These are phyloP conservation scores for Neocatenulostroma microsporum DNA, from an alignment of 2,329 filamentous ascomycete species.

Conservation along the genomic window DNA sequence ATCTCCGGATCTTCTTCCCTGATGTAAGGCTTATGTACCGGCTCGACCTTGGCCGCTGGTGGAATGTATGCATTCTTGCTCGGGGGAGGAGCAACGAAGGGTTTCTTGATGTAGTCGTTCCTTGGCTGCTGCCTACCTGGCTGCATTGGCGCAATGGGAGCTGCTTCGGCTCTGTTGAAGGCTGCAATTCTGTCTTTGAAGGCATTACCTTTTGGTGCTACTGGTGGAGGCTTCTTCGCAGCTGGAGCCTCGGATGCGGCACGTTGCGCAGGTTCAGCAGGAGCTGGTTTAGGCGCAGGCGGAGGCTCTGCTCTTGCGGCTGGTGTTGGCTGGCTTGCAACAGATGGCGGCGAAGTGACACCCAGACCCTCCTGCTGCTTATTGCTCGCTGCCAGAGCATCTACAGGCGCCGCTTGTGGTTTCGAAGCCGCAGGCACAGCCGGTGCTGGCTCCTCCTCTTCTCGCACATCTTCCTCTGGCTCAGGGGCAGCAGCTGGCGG, in stretches of 20 bases:
- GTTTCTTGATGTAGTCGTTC: conserved; percentile 82
- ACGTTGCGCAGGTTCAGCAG: conserved; percentile 37
- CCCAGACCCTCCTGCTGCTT: conserved; percentile 18
- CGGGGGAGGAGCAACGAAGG: conserved; percentile 89
- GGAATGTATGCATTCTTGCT: conserved; percentile 88
- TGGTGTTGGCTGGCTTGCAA: conserved; percentile 14
- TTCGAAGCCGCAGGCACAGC: conserved; percentile 29
- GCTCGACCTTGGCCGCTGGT: conserved; percentile 57
- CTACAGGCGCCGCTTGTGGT: conserved; percentile 31
- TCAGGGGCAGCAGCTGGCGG: conserved; percentile 19
- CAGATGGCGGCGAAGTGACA: conserved; percentile 22
- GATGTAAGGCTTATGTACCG: conserved; percentile 67
- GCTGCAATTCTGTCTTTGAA: conserved; percentile 95
- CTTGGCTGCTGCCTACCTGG: conserved; percentile 48
- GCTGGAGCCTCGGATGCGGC: conserved; percentile 35
- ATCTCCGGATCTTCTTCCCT: conserved; percentile 75
- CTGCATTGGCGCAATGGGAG: conserved; percentile 88
- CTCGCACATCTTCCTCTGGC: conserved; percentile 7
- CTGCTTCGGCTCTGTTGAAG: conserved; percentile 83
- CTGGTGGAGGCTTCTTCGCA: conserved; percentile 58
- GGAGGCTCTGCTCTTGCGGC: conserved; percentile 17
- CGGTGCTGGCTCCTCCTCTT: conserved; percentile 19
- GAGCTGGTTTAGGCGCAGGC: conserved; percentile 28
- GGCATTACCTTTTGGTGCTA: conserved; percentile 64
- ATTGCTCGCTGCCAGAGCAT: conserved; percentile 17